Evolutionary conservation across 805 yeast genomes (phyloP), one percentile per base, ranked within the genome.

Genomic region (Candida hungchunana): DNA sequence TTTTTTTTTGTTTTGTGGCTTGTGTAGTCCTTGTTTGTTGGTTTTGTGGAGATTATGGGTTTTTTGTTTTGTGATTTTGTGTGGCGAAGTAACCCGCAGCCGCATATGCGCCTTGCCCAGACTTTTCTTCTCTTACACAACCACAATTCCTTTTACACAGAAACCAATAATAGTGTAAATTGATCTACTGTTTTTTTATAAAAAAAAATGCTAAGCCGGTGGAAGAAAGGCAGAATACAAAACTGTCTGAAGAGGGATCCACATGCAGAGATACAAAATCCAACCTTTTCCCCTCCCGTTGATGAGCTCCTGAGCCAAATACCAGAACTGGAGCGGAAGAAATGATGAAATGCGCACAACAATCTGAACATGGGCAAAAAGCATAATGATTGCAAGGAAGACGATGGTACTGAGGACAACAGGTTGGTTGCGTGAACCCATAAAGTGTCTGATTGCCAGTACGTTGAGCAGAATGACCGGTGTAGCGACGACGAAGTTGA

Each of bases 161-260:
- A n/a, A n/a, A n/a, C n/a, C n/a, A n/a, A n/a, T 20, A 11, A 20
- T 20, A 20, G 23, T 20, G 23, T n/a, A n/a, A n/a, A n/a, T n/a
- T n/a, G n/a, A n/a, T n/a, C n/a, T n/a, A n/a, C n/a, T n/a, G n/a
- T n/a, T n/a, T n/a, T n/a, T n/a, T n/a, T n/a, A n/a, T n/a, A n/a
- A n/a, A n/a, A n/a, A n/a, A n/a, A 5, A 25, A 23, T 7, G 7
- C 56, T 56, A 87, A n/a, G 97, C 97, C 5, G 97, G 97, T 2
- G 97, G 97, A 28, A 89, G 64, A 53, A 85, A 89, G n/a, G 79
- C 79, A 7, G 82, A 85, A 62, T 76, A 89, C 33, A 89, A 61
- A 2, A 75, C 71, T 0, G 89, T 72, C 58, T 89, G 96, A 3
- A 78, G 48, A 6, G 79, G 55, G 16, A 63, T 66, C 95, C 95